Conservation (phyloP, 495 filamentous ascomycete species). For the Pyrenopolyporus hunteri region DNA sequence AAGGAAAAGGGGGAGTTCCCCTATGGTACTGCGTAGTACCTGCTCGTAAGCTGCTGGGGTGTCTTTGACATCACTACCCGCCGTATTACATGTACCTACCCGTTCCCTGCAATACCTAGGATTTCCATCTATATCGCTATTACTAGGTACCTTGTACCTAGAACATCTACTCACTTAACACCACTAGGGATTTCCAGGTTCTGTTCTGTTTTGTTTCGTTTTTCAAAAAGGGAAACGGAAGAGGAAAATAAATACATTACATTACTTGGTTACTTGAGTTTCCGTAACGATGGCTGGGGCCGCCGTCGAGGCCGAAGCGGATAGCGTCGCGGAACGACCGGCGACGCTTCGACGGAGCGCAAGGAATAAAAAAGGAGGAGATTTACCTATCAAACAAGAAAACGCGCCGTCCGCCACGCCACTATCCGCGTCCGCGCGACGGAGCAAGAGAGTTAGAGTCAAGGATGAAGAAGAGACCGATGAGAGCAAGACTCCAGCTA, state of each 20-base stretch:
- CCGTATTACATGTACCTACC: too few species aligned
- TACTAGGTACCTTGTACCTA: too few species aligned
- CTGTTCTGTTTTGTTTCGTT: too few species aligned
- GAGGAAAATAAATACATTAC: neutral
- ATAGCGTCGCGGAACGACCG: neutral
- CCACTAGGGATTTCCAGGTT: too few species aligned
- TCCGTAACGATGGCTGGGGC: slow-evolving; percentile 16
- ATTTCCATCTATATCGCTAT: too few species aligned
- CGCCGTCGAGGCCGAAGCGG: neutral
- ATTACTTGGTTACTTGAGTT: neutral
- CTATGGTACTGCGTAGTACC: too few species aligned
- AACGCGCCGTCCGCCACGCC: neutral
- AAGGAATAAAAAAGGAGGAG: neutral
- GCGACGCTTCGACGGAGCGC: neutral
- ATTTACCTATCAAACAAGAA: neutral
- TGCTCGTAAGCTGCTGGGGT: too few species aligned
- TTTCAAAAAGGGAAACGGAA: neutral
- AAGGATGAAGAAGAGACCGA: neutral
- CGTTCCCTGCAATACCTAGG: too few species aligned
- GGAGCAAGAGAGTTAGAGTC: neutral
- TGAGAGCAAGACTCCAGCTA: neutral
- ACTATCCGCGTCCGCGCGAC: neutral
- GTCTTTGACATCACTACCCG: too few species aligned
- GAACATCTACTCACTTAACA: too few species aligned
- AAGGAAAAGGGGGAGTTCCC: too few species aligned